These are phyloP conservation scores for Aspergillus fischeri DNA, from an alignment of 2,329 filamentous ascomycete genomes.

Conservation along the genomic window DNA sequence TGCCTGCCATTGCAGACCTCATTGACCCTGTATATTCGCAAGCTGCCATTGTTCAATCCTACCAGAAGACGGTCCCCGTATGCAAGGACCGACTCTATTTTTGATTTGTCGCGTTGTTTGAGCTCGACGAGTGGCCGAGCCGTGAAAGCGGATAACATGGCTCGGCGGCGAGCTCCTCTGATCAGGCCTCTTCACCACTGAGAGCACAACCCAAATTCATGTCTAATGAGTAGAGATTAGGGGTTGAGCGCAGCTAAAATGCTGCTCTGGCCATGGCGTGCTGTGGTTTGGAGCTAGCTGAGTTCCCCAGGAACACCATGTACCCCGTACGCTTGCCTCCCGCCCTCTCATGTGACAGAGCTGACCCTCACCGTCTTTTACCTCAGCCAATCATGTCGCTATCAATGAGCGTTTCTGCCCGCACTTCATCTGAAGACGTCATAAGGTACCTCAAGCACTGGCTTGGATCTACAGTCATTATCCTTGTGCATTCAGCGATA, in stretches of 20 bases:
- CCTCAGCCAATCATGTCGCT: neutral
- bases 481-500: neutral
- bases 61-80: constrained; percentile 91
- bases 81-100: constrained; percentile 91
- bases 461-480: neutral
- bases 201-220: constrained; percentile 12
- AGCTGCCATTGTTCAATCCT: constrained; percentile 80
- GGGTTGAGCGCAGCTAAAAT: constrained; percentile 4
- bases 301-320: neutral
- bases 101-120: constrained; percentile 89
- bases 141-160: constrained; percentile 95
- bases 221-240: constrained; percentile 8
- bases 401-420: neutral
- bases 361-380: constrained; percentile 1
- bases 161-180: constrained; percentile 13
- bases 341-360: constrained; percentile 17
- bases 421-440: neutral
- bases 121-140: constrained; percentile 97
- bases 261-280: constrained; percentile 15
- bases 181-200: constrained; percentile 16
- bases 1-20: constrained; percentile 48
- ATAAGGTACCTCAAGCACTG: neutral
- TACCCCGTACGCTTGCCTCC: neutral
- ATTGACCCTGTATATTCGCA: constrained; percentile 90
- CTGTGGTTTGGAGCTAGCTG: neutral